Conservation (phyloP, 345 rosid species). For the Eutrema heterophyllum region DNA sequence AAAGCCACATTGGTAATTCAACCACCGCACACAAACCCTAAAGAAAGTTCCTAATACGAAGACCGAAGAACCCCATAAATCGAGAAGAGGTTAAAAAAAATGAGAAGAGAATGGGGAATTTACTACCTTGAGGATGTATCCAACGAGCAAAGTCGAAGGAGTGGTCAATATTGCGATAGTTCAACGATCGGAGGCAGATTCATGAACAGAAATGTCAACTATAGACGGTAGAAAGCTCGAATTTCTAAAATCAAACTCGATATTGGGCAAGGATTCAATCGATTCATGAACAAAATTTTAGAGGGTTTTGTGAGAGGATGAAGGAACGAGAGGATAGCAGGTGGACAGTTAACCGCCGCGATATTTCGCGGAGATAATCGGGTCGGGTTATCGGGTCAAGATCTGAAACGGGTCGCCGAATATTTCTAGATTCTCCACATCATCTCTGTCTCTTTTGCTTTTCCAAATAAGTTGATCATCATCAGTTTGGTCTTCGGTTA, state of each 20-base stretch:
- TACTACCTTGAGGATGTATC: background rate
- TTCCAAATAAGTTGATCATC: background rate
- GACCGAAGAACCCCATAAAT: slow-evolving; percentile 8
- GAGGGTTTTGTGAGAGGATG: background rate
- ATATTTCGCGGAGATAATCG: background rate
- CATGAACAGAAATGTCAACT: too few relatives aligned
- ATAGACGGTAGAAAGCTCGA: too few relatives aligned
- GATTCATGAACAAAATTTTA: background rate
- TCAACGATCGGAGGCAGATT: background rate
- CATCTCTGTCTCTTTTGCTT: background rate
- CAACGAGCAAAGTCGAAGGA: background rate
- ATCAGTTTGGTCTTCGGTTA: background rate
- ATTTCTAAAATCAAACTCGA: too few relatives aligned
- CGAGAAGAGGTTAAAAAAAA: background rate
- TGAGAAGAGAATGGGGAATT: background rate
- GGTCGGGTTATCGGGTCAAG: background rate
- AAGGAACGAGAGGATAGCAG: background rate
- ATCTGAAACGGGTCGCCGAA: slow-evolving; percentile 4
- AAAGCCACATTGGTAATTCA: slow-evolving; percentile 11
- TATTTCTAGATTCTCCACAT: slow-evolving; percentile 2
- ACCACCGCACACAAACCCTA: background rate
- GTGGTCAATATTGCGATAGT: background rate
- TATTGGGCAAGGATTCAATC: too few relatives aligned
- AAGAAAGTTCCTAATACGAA: background rate
- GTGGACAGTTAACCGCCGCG: background rate